Evolutionary conservation across 1,139 yeast genomes (phyloP).

Genomic region (Geotrichum fermentans): DNA sequence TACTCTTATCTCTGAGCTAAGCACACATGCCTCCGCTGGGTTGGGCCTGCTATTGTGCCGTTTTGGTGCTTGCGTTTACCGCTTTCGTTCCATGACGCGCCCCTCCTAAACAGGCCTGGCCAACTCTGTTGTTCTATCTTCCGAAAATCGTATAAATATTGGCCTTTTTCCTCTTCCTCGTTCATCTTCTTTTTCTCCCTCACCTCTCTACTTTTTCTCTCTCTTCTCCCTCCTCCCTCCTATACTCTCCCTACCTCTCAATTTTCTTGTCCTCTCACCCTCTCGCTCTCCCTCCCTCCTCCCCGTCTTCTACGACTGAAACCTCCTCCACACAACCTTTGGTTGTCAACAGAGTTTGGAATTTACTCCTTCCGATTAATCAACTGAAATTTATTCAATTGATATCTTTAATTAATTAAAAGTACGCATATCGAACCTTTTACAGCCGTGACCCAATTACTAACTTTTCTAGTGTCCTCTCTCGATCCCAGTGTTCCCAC

Average conservation of each 20-base stretch:
- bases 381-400: not conserved
- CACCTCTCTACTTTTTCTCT: not conserved
- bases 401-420: not conserved
- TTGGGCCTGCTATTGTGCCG: too few species aligned
- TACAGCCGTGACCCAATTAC: not conserved
- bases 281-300: not conserved
- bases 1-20: too few species aligned
- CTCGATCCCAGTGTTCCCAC: constrained; percentile 34
- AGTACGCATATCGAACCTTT: not conserved
- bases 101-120: too few species aligned
- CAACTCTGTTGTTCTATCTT: not conserved
- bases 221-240: not conserved
- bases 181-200: not conserved
- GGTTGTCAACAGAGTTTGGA: not conserved
- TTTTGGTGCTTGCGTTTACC: too few species aligned
- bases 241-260: not conserved
- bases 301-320: not conserved
- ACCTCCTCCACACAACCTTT: not conserved
- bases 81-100: too few species aligned
- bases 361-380: not conserved
- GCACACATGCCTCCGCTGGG: too few species aligned
- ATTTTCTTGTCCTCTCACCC: not conserved
- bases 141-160: not conserved
- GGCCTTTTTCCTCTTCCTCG: not conserved
- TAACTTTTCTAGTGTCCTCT: constrained; percentile 15